Evolutionary conservation across 768 basidiomycete genomes (phyloP), one percentile per base, ranked within the genome.

Genomic region (Udeniomyces megalosporus): DNA sequence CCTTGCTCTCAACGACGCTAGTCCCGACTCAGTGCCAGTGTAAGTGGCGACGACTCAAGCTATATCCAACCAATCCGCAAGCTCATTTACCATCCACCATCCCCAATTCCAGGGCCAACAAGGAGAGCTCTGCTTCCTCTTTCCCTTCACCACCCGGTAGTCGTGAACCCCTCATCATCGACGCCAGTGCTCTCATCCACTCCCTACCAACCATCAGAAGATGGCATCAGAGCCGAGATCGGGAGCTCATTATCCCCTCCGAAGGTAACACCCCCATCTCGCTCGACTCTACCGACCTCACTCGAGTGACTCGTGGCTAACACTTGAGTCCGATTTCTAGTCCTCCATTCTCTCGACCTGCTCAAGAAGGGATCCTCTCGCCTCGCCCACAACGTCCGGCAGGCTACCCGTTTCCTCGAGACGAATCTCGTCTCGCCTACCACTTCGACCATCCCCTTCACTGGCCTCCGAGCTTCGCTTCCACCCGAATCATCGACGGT

Each of bases 331-430:
- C 14, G n/a, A 32, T 58, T 34, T 38, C 57, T 56, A 93, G 90
- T 85, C 10, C 78, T 95, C 29, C 92, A 90, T 69, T 92, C 90
- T 0, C 79, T 95, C 2, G 91, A 95, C 70, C 76, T 92, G 1
- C 80, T 93, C 69, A 95, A 95, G 80, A 95, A 93, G 71, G 90
- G 90, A 1, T 82, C 83, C 0, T 85, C 79, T 29, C 75, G 80
- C 0, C 78, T 89, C 12, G 88, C 90, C 0, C 81, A 86, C 70
- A 82, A 84, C 29, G 90, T 90, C 1, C 85, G 91, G 24, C 78
- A 84, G 0, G 91, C 90, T 14, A 89, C 90, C 12, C 84, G 91
- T 26, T 83, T 89, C 57, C 79, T 95, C 47, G 91, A 95, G 72
- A 82, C 84, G 0, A 84, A 88, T 72, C 86, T 90, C 44, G 88